Evolutionary conservation across 2,329 filamentous ascomycete species (phyloP).

Genomic region (Colletotrichum viniferum): DNA sequence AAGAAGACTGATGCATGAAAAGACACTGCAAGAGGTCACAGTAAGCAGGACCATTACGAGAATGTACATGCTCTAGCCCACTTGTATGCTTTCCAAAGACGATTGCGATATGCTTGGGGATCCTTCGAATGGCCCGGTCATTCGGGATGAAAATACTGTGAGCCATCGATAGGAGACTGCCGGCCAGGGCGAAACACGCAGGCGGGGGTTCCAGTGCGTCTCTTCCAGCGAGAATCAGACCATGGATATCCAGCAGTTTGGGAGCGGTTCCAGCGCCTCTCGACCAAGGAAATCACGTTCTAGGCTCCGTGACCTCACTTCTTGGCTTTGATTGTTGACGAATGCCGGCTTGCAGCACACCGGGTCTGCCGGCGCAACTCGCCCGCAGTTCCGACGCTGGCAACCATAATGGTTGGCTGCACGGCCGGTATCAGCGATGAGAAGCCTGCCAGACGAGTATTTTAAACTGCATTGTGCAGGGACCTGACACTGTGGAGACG

Average conservation of each 20-base stretch:
- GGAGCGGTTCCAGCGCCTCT: constrained; percentile 13
- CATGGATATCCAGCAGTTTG: constrained; percentile 4
- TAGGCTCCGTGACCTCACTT: constrained; percentile 11
- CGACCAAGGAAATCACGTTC: constrained; percentile 6
- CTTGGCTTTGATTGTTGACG: constrained; percentile 5
- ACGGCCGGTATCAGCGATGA: constrained; percentile 3
- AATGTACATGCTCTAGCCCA: not conserved
- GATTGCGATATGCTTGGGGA: not conserved
- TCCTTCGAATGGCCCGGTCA: not conserved
- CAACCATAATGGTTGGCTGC: constrained; percentile 6
- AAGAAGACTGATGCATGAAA: not conserved
- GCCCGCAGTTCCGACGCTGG: constrained; percentile 19
- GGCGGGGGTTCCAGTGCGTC: not conserved
- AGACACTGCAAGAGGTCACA: not conserved
- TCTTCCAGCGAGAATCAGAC: not conserved
- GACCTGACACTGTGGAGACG: constrained; percentile 11
- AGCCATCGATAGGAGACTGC: not conserved
- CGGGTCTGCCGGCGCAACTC: constrained; percentile 20
- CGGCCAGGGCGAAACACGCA: not conserved
- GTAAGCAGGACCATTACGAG: not conserved
- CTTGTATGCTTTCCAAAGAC: not conserved
- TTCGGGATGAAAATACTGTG: not conserved
- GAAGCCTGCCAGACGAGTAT: not conserved
- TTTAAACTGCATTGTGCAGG: constrained; percentile 21
- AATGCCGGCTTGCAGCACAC: constrained; percentile 18